phyloP scores from a whole-genome alignment of 2,329 filamentous ascomycete genomes.

The Ampelomyces quisqualis region DNA sequence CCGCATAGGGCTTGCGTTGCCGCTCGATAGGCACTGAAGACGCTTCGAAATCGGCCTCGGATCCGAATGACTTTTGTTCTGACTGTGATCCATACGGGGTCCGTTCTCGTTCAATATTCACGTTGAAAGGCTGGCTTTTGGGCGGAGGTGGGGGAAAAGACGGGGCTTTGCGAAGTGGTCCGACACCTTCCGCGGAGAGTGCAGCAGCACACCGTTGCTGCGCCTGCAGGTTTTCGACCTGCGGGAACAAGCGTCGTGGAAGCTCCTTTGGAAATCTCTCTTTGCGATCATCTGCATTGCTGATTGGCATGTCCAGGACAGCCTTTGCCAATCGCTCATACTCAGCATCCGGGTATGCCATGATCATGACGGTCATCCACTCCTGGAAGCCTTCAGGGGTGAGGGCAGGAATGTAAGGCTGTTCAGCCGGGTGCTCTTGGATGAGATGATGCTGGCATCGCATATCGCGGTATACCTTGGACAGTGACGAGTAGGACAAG shows the following conservation, averaged over 20 bases:
- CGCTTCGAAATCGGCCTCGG: constrained; percentile 36
- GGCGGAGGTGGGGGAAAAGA: constrained; percentile 42
- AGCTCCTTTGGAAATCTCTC: constrained; percentile 80
- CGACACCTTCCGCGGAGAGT: constrained; percentile 53
- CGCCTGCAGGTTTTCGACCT: constrained; percentile 56
- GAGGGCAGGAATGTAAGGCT: constrained; percentile 48
- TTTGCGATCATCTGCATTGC: constrained; percentile 61
- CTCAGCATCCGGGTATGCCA: constrained; percentile 75
- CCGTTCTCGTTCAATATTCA: constrained; percentile 37
- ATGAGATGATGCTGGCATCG: constrained; percentile 53
- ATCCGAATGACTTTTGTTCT: constrained; percentile 33
- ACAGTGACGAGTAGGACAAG: constrained; percentile 44
- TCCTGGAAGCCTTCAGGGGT: constrained; percentile 51
- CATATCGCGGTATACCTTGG: constrained; percentile 51
- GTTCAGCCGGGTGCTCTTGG: constrained; percentile 46
- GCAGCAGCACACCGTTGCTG: constrained; percentile 63
- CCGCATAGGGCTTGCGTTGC: constrained; percentile 64
- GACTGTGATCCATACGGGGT: constrained; percentile 36
- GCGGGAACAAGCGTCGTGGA: constrained; percentile 70
- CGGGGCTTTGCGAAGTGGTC: constrained; percentile 38
- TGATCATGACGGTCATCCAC: constrained; percentile 73
- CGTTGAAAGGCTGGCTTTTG: constrained; percentile 17
- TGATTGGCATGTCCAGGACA: constrained; percentile 70
- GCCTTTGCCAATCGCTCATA: constrained; percentile 68
- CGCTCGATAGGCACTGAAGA: constrained; percentile 60